These are phyloP conservation scores for Ustilago sp. DNA, from an alignment of 1,284 basidiomycete genomes.

Conservation along the genomic window DNA sequence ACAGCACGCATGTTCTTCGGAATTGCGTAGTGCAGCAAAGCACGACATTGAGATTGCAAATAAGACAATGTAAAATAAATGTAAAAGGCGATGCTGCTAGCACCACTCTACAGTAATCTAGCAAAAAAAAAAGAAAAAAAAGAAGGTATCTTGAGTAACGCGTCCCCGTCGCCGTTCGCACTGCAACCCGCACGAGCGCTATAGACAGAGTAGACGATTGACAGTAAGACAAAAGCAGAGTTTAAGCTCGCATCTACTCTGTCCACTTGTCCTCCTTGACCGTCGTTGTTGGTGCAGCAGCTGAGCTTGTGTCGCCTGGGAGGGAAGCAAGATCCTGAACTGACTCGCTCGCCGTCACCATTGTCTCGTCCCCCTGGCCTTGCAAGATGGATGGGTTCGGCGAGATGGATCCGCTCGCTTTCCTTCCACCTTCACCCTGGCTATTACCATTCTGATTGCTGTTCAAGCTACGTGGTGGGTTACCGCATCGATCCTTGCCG, in stretches of 20 bases:
- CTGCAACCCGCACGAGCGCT: not conserved
- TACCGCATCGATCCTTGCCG: slow-evolving; percentile 68
- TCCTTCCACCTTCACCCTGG: slow-evolving; percentile 24
- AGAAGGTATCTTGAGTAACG: not conserved
- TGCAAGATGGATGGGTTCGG: slow-evolving; percentile 30
- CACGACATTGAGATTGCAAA: not conserved
- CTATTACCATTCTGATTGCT: slow-evolving; percentile 18
- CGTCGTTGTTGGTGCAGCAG: slow-evolving; percentile 5
- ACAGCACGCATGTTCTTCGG: not conserved
- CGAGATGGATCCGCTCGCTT: slow-evolving; percentile 42
- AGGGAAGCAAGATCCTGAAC: slow-evolving; percentile 41
- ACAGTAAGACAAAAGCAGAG: not conserved
- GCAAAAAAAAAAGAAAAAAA: not conserved
- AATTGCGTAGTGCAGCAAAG: not conserved
- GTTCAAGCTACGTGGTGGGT: slow-evolving; percentile 58
- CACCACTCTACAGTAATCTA: not conserved
- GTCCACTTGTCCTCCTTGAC: slow-evolving; percentile 13
- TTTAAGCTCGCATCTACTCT: not conserved
- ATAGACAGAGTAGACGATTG: not conserved
- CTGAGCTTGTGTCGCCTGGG: slow-evolving; percentile 13
- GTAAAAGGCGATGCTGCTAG: not conserved
- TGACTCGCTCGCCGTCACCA: slow-evolving; percentile 54
- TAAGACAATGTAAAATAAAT: not conserved
- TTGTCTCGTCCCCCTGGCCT: slow-evolving; percentile 45
- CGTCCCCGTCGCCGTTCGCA: not conserved